Evolutionary conservation across 306 rosid genomes (phyloP).

Genomic region (Quercus glauca): DNA sequence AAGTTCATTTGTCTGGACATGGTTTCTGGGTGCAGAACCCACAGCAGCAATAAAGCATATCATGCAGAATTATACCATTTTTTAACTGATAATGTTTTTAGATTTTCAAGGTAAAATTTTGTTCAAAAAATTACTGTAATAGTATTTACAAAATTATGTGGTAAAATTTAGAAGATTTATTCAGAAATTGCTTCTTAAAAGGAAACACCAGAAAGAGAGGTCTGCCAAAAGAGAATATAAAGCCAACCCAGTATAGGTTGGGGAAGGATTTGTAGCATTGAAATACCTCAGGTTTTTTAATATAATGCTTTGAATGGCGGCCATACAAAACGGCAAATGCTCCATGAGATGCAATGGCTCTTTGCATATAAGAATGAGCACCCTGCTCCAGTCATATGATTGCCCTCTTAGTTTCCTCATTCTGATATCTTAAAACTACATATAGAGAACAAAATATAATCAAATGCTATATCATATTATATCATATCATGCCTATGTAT

Average conservation of each 20-base stretch:
- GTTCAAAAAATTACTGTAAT: background rate
- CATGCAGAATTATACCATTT: background rate
- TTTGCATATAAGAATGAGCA: conserved; percentile 62
- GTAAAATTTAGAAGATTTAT: background rate
- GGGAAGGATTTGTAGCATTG: conserved; percentile 1
- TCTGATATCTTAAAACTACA: conserved; percentile 70
- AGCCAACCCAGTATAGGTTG: conserved; percentile 1
- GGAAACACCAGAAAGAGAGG: background rate
- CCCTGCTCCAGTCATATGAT: conserved; percentile 86
- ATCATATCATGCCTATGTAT: conserved; percentile 9
- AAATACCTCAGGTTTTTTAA: conserved; percentile 86
- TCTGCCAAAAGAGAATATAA: background rate
- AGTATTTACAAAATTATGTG: background rate
- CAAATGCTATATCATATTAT: conserved; percentile 2
- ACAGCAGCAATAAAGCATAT: background rate
- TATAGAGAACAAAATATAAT: conserved; percentile 18
- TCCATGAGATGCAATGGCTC: conserved; percentile 80
- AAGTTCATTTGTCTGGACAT: conserved; percentile 11
- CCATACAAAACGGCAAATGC: conserved; percentile 85
- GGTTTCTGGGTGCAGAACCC: background rate
- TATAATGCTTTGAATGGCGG: conserved; percentile 71
- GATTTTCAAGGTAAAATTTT: background rate
- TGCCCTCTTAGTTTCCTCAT: conserved; percentile 62
- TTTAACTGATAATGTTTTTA: background rate
- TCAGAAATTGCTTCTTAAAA: background rate